phyloP scores from a whole-genome alignment of 2,329 filamentous ascomycete species.

The Ilyonectria destructans region DNA sequence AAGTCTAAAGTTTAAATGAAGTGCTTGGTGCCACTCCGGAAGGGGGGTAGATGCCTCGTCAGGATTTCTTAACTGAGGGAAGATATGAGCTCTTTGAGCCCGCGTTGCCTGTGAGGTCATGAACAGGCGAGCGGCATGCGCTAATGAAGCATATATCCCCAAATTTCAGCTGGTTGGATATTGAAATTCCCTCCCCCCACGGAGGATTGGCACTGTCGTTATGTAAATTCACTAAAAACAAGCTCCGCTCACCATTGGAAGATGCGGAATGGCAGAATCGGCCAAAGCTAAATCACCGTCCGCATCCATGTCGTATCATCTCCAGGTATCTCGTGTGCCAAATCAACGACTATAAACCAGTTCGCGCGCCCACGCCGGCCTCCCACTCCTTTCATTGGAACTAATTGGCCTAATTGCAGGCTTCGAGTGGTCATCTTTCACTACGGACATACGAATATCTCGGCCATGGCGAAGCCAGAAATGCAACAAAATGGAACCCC shows the following conservation, averaged over 20 bases:
- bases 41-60: background rate
- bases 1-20: too few species aligned
- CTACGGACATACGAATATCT: background rate
- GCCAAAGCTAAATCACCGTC: slow-evolving; percentile 11
- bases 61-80: slow-evolving; percentile 2
- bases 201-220: slow-evolving; percentile 5
- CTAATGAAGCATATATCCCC: slow-evolving; percentile 2
- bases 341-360: slow-evolving; percentile 10
- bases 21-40: too few species aligned
- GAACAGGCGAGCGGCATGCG: slow-evolving; percentile 7
- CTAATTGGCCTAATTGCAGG: slow-evolving; percentile 9
- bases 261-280: slow-evolving; percentile 11
- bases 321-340: slow-evolving; percentile 6
- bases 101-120: background rate
- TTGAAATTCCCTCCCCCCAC: background rate
- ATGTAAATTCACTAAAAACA: slow-evolving; percentile 3
- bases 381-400: slow-evolving; percentile 7
- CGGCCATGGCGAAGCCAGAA: slow-evolving; percentile 13
- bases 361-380: slow-evolving; percentile 2
- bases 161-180: slow-evolving; percentile 1
- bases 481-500: slow-evolving; percentile 12
- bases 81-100: background rate
- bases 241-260: slow-evolving; percentile 3
- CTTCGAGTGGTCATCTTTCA: background rate
- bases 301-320: slow-evolving; percentile 7